phyloP scores from a whole-genome alignment of 352 stramenopile genomes.

The Phytophthora sp. region DNA sequence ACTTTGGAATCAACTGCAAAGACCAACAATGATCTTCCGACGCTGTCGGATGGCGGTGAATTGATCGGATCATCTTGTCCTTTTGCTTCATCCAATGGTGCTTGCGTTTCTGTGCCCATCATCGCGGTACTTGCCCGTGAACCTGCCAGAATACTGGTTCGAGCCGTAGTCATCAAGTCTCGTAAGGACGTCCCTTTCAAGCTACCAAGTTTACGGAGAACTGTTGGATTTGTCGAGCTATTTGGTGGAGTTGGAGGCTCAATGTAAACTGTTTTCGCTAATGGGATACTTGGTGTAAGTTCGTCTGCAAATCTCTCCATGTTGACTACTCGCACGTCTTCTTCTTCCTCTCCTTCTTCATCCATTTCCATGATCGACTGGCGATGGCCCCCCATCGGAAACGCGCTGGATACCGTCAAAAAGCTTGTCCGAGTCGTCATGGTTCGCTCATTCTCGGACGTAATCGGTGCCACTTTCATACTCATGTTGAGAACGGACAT shows the following conservation, averaged over 20 bases:
- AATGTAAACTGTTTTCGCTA: constrained; percentile 33
- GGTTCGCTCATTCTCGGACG: constrained; percentile 25
- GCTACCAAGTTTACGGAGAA: not conserved
- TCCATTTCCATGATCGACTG: constrained; percentile 39
- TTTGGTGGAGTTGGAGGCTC: constrained; percentile 12
- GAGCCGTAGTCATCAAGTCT: constrained; percentile 15
- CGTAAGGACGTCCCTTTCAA: constrained; percentile 7
- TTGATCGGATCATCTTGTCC: constrained; percentile 8
- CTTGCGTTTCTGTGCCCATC: not conserved
- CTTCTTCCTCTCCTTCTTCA: constrained; percentile 46
- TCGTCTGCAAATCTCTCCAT: constrained; percentile 41
- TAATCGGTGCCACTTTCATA: constrained; percentile 56
- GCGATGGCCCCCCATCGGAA: constrained; percentile 16
- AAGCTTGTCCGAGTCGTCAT: constrained; percentile 28
- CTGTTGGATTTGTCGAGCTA: not conserved
- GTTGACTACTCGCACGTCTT: constrained; percentile 39
- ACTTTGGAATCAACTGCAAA: constrained; percentile 53
- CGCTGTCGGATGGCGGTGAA: not conserved
- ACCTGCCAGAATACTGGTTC: constrained; percentile 24
- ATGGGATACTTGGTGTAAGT: constrained; percentile 29
- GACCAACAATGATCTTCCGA: constrained; percentile 51
- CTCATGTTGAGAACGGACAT: constrained; percentile 65
- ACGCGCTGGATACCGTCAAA: constrained; percentile 12
- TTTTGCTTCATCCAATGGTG: constrained; percentile 4
- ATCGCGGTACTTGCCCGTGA: constrained; percentile 23